Evolutionary conservation across 768 basidiomycete genomes (phyloP), one percentile per base, ranked within the genome.

Genomic region (Stropharia rugosoannulata): DNA sequence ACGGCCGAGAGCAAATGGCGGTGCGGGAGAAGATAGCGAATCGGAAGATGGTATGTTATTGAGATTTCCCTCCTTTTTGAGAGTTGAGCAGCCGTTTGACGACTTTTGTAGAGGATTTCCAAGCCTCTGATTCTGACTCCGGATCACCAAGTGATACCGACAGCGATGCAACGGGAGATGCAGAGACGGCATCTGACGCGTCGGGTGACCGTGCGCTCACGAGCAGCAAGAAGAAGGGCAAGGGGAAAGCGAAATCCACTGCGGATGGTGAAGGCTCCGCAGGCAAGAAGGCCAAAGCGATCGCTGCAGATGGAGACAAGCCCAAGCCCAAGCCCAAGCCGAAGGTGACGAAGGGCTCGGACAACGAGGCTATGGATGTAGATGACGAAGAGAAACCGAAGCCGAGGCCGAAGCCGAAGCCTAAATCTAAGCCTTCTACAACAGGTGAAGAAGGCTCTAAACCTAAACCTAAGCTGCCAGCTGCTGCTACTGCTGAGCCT

Each of bases 121-220:
- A 86, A 58, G 94, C 87, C 7, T 93, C 89, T 6, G 87, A 76
- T 1, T 90, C 90, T 0, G 95, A 97, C 64, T 79, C 76, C 43
- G 95, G 95, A n/a, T 97, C 95, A 4, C 92, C 95, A 0, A 87
- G 84, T 38, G 89, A 83, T 13, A 80, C 75, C 36, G 91, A 90
- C 49, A 83, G 83, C 1, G 84, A 82, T 71, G 76, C 66, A 5
- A 89, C 86, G 29, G 88, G 84, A 3, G 29, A 32, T 32, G 90
- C 86, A 1, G 80, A 85, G 54, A 93, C 90, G 5, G 92, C 89
- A 10, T 93, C 92, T 0, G 91, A 93, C 65, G 90, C 89, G 41
- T 89, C 86, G 57, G 92, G 91, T 29, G 90, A 93, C 66, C 81
- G 81, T 51, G 85, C 84, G 49, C 64, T 91, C 62, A 73, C 79